Conservation (phyloP, 805 yeast genomes). For the Allodekkera sacchari region DNA sequence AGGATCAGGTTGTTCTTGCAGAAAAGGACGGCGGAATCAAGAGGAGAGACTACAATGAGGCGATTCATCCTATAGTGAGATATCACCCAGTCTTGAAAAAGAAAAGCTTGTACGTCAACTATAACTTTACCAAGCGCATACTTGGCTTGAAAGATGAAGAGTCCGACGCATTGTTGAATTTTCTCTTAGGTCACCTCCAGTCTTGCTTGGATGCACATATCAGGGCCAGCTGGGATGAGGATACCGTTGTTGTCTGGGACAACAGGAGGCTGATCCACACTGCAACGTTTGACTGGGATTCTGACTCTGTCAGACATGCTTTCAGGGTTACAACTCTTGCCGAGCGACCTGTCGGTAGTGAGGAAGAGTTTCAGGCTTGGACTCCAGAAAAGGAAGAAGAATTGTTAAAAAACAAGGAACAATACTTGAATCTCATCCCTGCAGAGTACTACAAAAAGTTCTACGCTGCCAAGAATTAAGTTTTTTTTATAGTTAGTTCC, state of each 20-base stretch:
- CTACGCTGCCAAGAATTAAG: no score
- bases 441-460: constrained; percentile 13
- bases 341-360: constrained; percentile 47
- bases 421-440: constrained; percentile 10
- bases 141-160: constrained; percentile 70
- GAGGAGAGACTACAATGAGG: constrained; percentile 54
- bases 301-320: constrained; percentile 61
- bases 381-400: constrained; percentile 20
- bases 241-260: constrained; percentile 71
- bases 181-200: constrained; percentile 44
- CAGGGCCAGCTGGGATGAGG: constrained; percentile 64
- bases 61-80: constrained; percentile 64
- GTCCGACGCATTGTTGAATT: constrained; percentile 49
- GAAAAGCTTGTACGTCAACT: constrained; percentile 50
- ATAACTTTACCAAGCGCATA: constrained; percentile 56
- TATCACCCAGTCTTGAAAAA: constrained; percentile 64
- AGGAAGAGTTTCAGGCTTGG: constrained; percentile 26
- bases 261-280: constrained; percentile 65
- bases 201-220: constrained; percentile 54
- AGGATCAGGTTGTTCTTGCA: constrained; percentile 59
- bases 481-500: no score
- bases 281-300: constrained; percentile 65
- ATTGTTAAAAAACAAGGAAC: constrained; percentile 10
- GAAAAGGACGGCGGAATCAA: constrained; percentile 50
- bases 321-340: constrained; percentile 67